These are phyloP conservation scores for Dictyostelium citrinum DNA, from an alignment of 78 protist species.

Conservation along the genomic window DNA sequence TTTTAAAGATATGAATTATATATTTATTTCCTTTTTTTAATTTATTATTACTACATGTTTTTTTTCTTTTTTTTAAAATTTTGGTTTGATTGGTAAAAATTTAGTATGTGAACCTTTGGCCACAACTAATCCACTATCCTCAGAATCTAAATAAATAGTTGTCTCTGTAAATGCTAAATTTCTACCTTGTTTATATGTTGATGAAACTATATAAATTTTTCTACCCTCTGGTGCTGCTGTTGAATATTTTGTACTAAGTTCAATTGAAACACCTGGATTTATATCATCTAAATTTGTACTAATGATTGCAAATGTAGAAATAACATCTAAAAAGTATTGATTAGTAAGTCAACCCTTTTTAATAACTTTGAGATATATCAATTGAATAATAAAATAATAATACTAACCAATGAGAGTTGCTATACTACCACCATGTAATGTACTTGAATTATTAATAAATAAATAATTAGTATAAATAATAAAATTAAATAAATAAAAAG, in stretches of 20 bases:
- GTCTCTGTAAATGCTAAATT: constrained; percentile 61
- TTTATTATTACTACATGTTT: no score
- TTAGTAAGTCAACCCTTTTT: no score
- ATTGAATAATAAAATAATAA: no score
- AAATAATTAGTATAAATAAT: no score
- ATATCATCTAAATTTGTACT: neutral
- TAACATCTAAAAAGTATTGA: constrained; percentile 22
- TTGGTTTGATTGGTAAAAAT: constrained; percentile 21
- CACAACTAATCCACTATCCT: neutral
- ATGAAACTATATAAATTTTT: constrained; percentile 2
- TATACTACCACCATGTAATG: no score
- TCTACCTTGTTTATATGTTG: constrained; percentile 18
- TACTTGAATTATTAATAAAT: no score
- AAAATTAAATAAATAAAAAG: no score
- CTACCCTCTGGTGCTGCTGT: neutral
- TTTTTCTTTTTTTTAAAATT: neutral
- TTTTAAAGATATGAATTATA: no score
- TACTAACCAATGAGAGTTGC: no score
- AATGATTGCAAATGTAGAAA: constrained; percentile 31
- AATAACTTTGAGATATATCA: no score
- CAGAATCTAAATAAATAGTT: neutral
- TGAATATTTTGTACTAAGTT: constrained; percentile 14
- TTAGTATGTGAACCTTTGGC: constrained; percentile 59
- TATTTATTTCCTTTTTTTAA: no score
- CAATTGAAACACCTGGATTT: constrained; percentile 29